A percentile compares a stretch with the other conserved stretches of the same genome.
Conservation (phyloP, 352 stramenopile species). For the Globisporangium cystogenes region DNA sequence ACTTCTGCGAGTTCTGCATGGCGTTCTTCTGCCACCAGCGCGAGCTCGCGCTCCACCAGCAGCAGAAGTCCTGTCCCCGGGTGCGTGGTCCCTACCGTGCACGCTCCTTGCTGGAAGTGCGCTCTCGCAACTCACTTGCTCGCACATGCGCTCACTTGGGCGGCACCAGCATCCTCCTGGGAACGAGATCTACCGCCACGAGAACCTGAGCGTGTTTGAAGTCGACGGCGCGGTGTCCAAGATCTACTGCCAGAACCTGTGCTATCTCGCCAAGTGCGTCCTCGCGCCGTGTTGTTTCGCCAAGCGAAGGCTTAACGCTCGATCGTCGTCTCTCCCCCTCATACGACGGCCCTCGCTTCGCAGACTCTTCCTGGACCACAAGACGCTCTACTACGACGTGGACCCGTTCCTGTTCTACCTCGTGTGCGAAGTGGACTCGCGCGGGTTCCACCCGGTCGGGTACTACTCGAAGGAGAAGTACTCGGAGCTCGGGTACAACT, state of each 20-base stretch:
- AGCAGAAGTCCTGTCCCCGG: constrained; percentile 54
- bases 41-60: constrained; percentile 60
- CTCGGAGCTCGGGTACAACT: constrained; percentile 97
- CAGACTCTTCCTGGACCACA: constrained; percentile 98
- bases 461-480: constrained; percentile 99
- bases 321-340: too few species aligned
- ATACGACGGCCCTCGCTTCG: not conserved
- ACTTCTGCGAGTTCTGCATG: constrained; percentile 90
- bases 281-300: not conserved
- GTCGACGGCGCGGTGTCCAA: constrained; percentile 96
- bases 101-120: too few species aligned
- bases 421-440: constrained; percentile 92
- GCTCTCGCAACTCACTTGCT: not conserved
- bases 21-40: constrained; percentile 82
- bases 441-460: constrained; percentile 93
- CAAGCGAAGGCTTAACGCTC: too few species aligned
- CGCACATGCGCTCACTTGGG: not conserved
- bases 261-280: constrained; percentile 95
- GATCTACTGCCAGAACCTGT: constrained; percentile 98
- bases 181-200: constrained; percentile 93
- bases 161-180: constrained; percentile 57
- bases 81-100: constrained; percentile 20
- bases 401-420: constrained; percentile 99
- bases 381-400: constrained; percentile 99
- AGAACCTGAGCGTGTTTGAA: constrained; percentile 95